A percentile compares a stretch with the other conserved stretches of the same genome.
Evolutionary conservation across 2,329 filamentous ascomycete species (phyloP).

Genomic region (Penicillium sp.): DNA sequence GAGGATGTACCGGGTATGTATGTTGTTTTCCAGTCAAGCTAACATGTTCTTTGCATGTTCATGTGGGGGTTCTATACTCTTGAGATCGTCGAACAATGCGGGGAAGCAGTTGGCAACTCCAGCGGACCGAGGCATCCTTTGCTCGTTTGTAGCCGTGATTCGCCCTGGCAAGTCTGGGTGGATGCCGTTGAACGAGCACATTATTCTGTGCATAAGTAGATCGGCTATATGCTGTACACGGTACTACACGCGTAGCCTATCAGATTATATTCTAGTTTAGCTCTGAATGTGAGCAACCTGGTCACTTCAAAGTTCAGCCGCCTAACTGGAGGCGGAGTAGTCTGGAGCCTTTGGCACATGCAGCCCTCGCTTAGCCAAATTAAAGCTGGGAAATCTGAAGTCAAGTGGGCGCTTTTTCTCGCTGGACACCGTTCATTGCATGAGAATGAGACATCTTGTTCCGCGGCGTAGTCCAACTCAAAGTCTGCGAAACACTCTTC

Average conservation of each 20-base stretch:
- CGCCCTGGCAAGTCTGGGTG: background rate
- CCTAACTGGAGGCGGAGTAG: no score
- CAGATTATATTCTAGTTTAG: background rate
- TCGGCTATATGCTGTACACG: background rate
- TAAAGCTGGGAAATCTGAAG: background rate
- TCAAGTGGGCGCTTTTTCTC: background rate
- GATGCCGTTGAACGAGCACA: background rate
- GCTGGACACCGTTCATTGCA: background rate
- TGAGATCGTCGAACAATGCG: slow-evolving; percentile 11
- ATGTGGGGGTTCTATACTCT: background rate
- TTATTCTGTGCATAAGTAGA: background rate
- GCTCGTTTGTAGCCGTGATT: background rate
- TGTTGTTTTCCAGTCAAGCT: background rate
- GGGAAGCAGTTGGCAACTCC: slow-evolving; percentile 10
- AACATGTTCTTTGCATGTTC: background rate
- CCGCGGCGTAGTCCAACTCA: no score
- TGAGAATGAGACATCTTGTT: no score
- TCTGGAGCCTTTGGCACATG: background rate
- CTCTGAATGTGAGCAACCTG: background rate
- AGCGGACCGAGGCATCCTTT: slow-evolving; percentile 23
- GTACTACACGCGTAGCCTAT: background rate
- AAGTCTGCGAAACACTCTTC: no score
- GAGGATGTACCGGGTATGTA: no score
- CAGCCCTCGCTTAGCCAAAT: background rate
- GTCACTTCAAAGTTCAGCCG: no score